Conservation (phyloP, 2,329 filamentous ascomycete species). For the Torrubiella hemipterigena region DNA sequence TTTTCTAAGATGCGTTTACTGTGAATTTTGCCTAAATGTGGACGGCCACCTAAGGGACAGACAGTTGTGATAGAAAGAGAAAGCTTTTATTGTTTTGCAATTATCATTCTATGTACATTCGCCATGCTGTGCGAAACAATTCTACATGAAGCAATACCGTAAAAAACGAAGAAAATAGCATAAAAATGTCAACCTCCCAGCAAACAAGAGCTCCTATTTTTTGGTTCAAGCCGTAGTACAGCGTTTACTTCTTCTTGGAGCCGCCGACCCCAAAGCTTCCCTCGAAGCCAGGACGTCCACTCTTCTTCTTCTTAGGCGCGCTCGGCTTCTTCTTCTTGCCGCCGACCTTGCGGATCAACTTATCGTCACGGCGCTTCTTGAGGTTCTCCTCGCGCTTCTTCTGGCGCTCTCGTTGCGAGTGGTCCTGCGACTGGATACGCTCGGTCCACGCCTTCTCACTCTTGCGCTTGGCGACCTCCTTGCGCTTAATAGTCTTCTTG, state of each 20-base stretch:
- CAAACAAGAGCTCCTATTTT: too few relatives aligned
- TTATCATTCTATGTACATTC: too few relatives aligned
- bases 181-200: too few relatives aligned
- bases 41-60: too few relatives aligned
- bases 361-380: conserved; percentile 62
- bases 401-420: conserved; percentile 67
- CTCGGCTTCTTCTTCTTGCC: conserved; percentile 40
- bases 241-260: conserved; percentile 29
- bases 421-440: conserved; percentile 58
- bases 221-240: neutral
- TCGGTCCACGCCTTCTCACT: conserved; percentile 82
- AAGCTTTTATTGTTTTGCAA: too few relatives aligned
- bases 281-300: conserved; percentile 55
- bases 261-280: conserved; percentile 49
- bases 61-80: too few relatives aligned
- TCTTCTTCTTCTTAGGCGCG: conserved; percentile 28
- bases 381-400: conserved; percentile 75
- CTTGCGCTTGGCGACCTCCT: conserved; percentile 82
- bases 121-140: too few relatives aligned
- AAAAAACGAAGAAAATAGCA: too few relatives aligned
- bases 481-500: conserved; percentile 91
- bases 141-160: too few relatives aligned
- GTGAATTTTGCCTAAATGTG: too few relatives aligned
- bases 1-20: too few relatives aligned
- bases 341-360: conserved; percentile 43